Base-by-base conservation (phyloP, 1,284 basidiomycete species). In the Malassezia brasiliensis region DNA sequence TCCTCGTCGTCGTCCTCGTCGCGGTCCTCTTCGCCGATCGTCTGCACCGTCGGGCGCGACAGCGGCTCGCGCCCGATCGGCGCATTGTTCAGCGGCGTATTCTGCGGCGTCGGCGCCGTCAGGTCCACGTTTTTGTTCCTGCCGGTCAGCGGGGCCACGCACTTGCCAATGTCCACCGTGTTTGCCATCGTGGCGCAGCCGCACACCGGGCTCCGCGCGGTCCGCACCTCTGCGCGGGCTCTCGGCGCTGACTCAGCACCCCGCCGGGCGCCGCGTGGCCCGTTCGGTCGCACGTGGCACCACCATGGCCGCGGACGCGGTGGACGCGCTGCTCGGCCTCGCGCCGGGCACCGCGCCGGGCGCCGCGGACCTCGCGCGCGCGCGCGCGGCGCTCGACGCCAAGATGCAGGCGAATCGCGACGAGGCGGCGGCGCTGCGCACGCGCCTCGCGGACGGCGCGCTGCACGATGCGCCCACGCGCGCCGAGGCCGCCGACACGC, bases 41-140 rank as follows among this genome's bases (percentile, higher is more conserved):
- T 74, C 34, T 66, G 63, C 51, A 74, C 71, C 31, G 68, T 72
- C 79, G 80, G 83, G 62, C 82, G 80, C 41, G 83, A 84, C 59
- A 86, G 78, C 52, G 76, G 76, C 54, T 78, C 78, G 15, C 54
- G 54, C 25, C 38, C 31, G 20, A 83, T 79, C 74, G 87, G 82
- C 19, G 82, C 82, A 53, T 83, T 82, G 60, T 79, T 81, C 66
- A 87, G 78, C 15, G 86, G 86, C 14, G 86, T 87, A 79, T 88
- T 88, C 75, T 86, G 84, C 14, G 86, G 86, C 20, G 86, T 88
- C 19, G 86, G 85, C 5, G 86, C 85, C 56, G 76, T 70, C 41
- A 62, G 52, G 58, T 75, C 68, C 37, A 59, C 42, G 52, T 66
- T 64, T 39, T 66, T 61, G 61, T 56, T 65, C 57, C 62, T 64